Base-by-base conservation (phyloP, 169 alveolate species). In the Miamiensis avidus region DNA sequence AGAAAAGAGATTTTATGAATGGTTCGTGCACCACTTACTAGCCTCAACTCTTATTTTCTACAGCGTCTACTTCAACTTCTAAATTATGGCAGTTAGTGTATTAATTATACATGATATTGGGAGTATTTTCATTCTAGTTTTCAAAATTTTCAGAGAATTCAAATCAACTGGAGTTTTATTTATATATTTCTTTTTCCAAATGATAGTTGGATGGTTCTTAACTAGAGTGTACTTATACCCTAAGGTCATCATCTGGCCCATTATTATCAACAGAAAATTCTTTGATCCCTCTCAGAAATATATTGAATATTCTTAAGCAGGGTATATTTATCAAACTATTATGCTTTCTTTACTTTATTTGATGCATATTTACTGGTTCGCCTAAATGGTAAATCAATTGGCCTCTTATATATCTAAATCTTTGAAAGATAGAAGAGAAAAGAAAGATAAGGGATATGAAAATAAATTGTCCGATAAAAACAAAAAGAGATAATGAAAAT, bases 1-100 rank as follows among this genome's bases (percentile, higher is more conserved):
- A 49, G 90, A 86, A 75, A 65, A 74, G 6, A 86, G 81, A 32
- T 86, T 69, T 77, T 86, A 79, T 75, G 90, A 86, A 81, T 86
- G 74, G 65, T 65, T 81, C 25, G 31, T 81, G 25, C 90, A 86
- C 30, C 90, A 86, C 65, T 81, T 79, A 25, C 72, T 86, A 31
- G 90, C 87, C 65, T 82, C 73, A 75, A 75, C 83, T 75, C 65
- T 86, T 34, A 75, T 86, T 75, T 86, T 81, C 29, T 86, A 79
- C 72, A 74, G 84, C 25, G 81, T 82, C 28, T 79, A 34, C 49
- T 81, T 65, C 34, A 81, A 86, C 25, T 75, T 78, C 33, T 77
- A 33, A 30, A 33, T 27, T n/a, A 65, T 81, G 15, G 79, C 87
- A 4, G 82, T 81, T 29, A 33, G 75, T 25, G 90, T 86, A 64